A percentile compares a stretch with the other conserved stretches of the same genome.
These are phyloP conservation scores for Globisporangium canariense DNA, from an alignment of 352 stramenopile genomes.

Conservation along the genomic window DNA sequence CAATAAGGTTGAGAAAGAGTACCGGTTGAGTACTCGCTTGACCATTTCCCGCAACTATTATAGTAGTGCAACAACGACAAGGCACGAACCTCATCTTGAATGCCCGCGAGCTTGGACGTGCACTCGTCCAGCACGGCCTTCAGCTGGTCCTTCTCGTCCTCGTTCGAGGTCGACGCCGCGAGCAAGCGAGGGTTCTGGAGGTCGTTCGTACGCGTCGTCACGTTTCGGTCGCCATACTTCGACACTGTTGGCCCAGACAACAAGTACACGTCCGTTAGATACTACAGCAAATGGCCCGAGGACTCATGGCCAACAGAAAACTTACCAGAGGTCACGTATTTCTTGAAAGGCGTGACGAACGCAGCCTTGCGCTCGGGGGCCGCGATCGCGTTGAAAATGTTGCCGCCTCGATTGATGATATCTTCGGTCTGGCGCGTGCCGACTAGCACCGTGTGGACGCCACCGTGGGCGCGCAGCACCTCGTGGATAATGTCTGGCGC, in stretches of 20 bases:
- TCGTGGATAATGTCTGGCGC: slow-evolving; percentile 82
- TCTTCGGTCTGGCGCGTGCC: slow-evolving; percentile 71
- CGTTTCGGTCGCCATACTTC: slow-evolving; percentile 80
- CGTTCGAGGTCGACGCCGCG: slow-evolving; percentile 71
- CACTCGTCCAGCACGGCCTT: slow-evolving; percentile 50
- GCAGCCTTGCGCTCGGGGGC: slow-evolving; percentile 57
- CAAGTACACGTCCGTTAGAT: neutral
- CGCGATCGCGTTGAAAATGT: slow-evolving; percentile 63
- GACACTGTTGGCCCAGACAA: slow-evolving; percentile 38
- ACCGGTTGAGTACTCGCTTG: neutral
- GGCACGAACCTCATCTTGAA: slow-evolving; percentile 54
- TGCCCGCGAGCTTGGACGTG: slow-evolving; percentile 23
- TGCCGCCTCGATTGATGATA: slow-evolving; percentile 62
- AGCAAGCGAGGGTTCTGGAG: slow-evolving; percentile 64
- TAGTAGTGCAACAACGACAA: neutral
- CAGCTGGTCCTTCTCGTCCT: slow-evolving; percentile 67
- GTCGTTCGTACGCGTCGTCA: slow-evolving; percentile 85
- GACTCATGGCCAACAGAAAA: neutral
- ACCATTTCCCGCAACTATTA: too few relatives aligned
- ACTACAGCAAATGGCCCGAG: neutral
- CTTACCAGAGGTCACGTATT: slow-evolving; percentile 79
- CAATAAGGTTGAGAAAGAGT: neutral
- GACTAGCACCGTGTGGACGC: slow-evolving; percentile 77
- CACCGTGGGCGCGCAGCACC: slow-evolving; percentile 59
- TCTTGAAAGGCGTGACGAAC: slow-evolving; percentile 83